Evolutionary conservation across 176 grass and related monocot genomes (phyloP).

Genomic region (Lolium perenne): DNA sequence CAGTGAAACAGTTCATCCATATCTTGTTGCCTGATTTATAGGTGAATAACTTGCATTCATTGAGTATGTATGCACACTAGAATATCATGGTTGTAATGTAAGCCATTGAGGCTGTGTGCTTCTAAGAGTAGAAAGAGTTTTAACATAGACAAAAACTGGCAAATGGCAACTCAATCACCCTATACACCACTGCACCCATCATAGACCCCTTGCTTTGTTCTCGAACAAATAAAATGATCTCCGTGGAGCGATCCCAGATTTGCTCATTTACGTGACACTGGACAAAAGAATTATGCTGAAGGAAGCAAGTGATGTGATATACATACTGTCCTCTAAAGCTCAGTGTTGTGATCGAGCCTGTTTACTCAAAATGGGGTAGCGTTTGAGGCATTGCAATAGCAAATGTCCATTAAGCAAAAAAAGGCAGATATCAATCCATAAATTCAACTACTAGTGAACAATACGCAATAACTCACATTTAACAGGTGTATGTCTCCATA

Average conservation of each 20-base stretch:
- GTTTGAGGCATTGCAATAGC: neutral
- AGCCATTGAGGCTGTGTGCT: neutral
- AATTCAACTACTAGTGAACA: neutral
- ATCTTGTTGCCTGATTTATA: neutral
- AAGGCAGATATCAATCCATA: neutral
- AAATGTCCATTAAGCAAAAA: neutral
- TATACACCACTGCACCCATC: neutral
- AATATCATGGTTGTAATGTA: neutral
- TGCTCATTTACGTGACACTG: constrained; percentile 1
- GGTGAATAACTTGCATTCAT: neutral
- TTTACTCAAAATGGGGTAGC: neutral
- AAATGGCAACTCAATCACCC: neutral
- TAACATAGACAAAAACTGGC: neutral
- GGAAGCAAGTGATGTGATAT: neutral
- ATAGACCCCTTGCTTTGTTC: neutral
- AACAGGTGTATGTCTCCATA: neutral
- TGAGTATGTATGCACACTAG: neutral
- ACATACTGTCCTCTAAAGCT: neutral
- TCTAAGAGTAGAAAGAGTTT: neutral
- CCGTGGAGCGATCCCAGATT: neutral
- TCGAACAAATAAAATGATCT: neutral
- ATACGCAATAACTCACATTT: neutral
- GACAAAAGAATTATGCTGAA: neutral
- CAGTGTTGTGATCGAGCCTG: neutral
- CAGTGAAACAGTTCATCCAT: neutral